Percentiles rank a stretch among this genome's conserved stretches.
phyloP scores from a whole-genome alignment of 2,329 filamentous ascomycete genomes.

The Pezicula radicicola region DNA sequence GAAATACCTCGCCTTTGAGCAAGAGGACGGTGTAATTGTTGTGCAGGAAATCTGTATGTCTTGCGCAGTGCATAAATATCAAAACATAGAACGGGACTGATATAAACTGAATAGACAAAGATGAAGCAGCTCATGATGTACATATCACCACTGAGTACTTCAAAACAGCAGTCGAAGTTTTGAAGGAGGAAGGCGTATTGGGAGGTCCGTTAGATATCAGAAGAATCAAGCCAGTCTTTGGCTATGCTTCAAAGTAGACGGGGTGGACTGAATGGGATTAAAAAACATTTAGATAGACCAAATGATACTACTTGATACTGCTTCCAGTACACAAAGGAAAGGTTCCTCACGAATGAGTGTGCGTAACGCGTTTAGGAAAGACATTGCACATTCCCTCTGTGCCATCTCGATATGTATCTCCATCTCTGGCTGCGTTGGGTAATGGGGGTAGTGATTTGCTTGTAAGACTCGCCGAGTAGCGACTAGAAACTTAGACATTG shows the following conservation, averaged over 20 bases:
- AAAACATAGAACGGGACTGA: neutral
- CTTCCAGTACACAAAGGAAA: too few species aligned
- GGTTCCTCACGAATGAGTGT: too few species aligned
- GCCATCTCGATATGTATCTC: too few species aligned
- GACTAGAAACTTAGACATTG: too few species aligned
- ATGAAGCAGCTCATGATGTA: slow-evolving; percentile 9
- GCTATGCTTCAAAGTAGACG: slow-evolving; percentile 12
- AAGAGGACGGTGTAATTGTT: slow-evolving; percentile 12
- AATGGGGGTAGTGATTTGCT: too few species aligned
- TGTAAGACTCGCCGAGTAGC: too few species aligned
- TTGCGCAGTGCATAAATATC: neutral
- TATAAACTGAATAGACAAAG: slow-evolving; percentile 4
- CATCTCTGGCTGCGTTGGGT: too few species aligned
- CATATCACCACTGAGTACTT: slow-evolving; percentile 16
- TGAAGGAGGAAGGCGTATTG: slow-evolving; percentile 10
- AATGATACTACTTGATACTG: too few species aligned
- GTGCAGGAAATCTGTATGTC: slow-evolving; percentile 14
- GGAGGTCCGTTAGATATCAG: slow-evolving; percentile 14
- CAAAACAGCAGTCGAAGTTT: slow-evolving; percentile 1
- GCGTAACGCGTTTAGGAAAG: too few species aligned
- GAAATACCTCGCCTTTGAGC: slow-evolving; percentile 16
- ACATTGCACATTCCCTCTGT: too few species aligned
- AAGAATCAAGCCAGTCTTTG: slow-evolving; percentile 16
- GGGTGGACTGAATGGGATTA: too few species aligned
- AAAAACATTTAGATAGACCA: too few species aligned